phyloP scores from a whole-genome alignment of 2,329 filamentous ascomycete species.

The Trichoderma arundinaceum region DNA sequence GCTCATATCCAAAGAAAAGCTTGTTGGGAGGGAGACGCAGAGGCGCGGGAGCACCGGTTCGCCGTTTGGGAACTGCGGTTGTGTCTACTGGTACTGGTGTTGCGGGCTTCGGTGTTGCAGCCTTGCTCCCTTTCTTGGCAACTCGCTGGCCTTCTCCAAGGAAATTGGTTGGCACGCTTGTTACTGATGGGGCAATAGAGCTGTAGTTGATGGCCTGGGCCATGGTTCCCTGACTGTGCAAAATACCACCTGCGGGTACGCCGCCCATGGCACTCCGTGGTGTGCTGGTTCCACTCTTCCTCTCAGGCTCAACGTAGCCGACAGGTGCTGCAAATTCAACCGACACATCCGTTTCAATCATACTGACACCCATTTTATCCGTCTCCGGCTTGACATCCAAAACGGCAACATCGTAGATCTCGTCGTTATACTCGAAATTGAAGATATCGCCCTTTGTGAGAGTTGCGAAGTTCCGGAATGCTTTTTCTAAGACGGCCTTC shows the following conservation, averaged over 20 bases:
- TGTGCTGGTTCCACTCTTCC: constrained; percentile 81
- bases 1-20: constrained; percentile 94
- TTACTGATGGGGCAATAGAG: constrained; percentile 80
- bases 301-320: constrained; percentile 88
- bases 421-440: constrained; percentile 96
- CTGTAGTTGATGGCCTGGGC: constrained; percentile 97
- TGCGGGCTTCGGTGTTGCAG: constrained; percentile 66
- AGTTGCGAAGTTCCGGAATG: constrained; percentile 93
- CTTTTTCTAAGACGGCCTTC: constrained; percentile 95
- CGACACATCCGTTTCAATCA: constrained; percentile 93
- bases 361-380: constrained; percentile 84
- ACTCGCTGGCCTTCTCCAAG: constrained; percentile 79
- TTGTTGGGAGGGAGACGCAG: constrained; percentile 85
- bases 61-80: constrained; percentile 45
- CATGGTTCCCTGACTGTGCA: constrained; percentile 91
- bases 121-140: constrained; percentile 81
- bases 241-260: constrained; percentile 71
- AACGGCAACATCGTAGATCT: constrained; percentile 89
- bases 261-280: constrained; percentile 71
- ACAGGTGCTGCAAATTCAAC: constrained; percentile 95
- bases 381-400: constrained; percentile 89
- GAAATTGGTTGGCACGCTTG: constrained; percentile 78
- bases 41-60: constrained; percentile 82
- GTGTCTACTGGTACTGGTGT: constrained; percentile 64
- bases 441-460: constrained; percentile 93